Conservation (phyloP, 257 asterid genomes). For the Schizonepeta tenuifolia region DNA sequence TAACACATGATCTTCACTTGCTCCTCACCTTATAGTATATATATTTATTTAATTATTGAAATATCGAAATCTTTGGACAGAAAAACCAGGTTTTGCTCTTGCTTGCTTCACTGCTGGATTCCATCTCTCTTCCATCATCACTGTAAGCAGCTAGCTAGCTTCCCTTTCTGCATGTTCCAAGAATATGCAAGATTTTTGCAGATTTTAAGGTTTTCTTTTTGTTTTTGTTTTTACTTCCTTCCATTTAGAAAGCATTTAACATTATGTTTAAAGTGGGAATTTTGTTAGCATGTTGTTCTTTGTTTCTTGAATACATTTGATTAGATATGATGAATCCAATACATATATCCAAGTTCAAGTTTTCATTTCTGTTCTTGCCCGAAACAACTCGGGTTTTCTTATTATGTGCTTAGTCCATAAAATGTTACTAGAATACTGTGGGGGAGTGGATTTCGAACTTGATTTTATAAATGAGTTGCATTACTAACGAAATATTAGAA, state of each 20-base stretch:
- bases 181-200: constrained; percentile 37
- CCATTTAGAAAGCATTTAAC: constrained; percentile 31
- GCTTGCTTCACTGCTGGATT: constrained; percentile 22
- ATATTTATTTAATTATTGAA: constrained; percentile 20
- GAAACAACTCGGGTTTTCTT: too few relatives aligned
- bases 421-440: too few relatives aligned
- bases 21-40: not conserved
- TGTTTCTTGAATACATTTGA: constrained; percentile 25
- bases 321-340: constrained; percentile 10
- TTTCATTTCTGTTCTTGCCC: too few relatives aligned
- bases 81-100: not conserved
- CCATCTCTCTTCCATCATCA: constrained; percentile 11
- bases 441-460: too few relatives aligned
- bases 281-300: constrained; percentile 26
- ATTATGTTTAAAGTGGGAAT: constrained; percentile 19
- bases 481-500: too few relatives aligned
- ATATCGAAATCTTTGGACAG: not conserved
- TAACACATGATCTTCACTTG: too few relatives aligned
- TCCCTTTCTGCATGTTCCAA: constrained; percentile 29
- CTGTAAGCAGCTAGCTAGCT: constrained; percentile 24
- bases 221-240: not conserved
- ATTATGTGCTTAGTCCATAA: too few relatives aligned
- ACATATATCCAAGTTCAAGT: not conserved
- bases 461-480: too few relatives aligned
- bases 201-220: constrained; percentile 23